Base-by-base conservation (phyloP, 2,329 filamentous ascomycete species). In the Zymoseptoria crescenta region DNA sequence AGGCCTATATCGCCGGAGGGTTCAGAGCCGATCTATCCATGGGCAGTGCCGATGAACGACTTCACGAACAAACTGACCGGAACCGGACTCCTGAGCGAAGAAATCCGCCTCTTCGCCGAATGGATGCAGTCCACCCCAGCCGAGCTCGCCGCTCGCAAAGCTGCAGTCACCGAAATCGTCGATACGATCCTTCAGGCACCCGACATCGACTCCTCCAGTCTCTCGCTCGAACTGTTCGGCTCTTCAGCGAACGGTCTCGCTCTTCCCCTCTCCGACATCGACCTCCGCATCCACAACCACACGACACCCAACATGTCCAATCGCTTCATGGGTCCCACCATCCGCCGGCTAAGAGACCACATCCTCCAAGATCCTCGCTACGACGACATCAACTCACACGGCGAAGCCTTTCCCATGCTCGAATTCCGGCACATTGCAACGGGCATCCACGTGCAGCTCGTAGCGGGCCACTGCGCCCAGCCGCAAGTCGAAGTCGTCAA, bases 211-310 rank as follows among this genome's bases (percentile, higher is more conserved):
- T 8, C 72, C 76, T 6, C 28, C 19, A 55, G 49, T 13, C 56
- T 41, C 20, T 48, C 29, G 20, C 54, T 59, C 10, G 74, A 80
- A 59, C 61, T 81, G 2, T 80, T 82, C 59, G 83, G 83, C 19
- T 85, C 83, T 8, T 74, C 80, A 58, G 69, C 71, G 9, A 83
- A 78, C 13, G 80, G 81, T 8, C 70, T 85, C 41, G 77, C 79
- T 0, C 67, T 79, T 56, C 75, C 79, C 28, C 74, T 75, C 49
- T 86, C 84, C 6, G 80, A 82, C 68, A 73, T 86, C 10, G 80
- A 86, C 66, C 60, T 80, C 74, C 70, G 76, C 70, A 55, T 74
- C 73, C 63, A 62, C 63, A n/a, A 64, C 73, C 19, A 57, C 64
- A 27, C 69, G 69, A 63, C 69, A 19, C 62, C 66, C n/a, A 60